Base-by-base conservation (phyloP, 2,329 filamentous ascomycete genomes). In the Harringtonia aguacate region DNA sequence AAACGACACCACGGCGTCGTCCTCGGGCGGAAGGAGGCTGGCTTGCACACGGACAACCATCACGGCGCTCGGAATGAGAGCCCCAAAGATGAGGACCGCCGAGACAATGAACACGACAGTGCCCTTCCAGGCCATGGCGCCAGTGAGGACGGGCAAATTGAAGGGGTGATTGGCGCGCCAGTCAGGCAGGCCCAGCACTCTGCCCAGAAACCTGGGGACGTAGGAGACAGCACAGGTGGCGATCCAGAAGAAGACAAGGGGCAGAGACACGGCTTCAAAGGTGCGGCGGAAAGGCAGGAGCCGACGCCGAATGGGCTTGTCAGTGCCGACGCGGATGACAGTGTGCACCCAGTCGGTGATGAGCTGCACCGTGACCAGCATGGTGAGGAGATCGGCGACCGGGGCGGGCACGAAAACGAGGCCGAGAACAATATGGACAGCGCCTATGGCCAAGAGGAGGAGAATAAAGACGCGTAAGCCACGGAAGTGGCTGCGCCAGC, bases 1-100 rank as follows among this genome's bases (percentile, higher is more conserved):
- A 56, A 97, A 95, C 28, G 86, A 82, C 30, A 97, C 81, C 51
- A 95, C 84, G 22, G 86, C 79, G 64, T 94, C 83, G 52, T 88
- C 75, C 17, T 86, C 80, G 47, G 86, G 81, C 1, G 87, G 77
- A 3, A 97, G 77, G 53, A 95, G 79, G 39, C 86, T 90, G 8
- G 89, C 88, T 60, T 94, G 87, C 30, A 95, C 80, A 50, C 90
- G 86, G 52, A 84, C 72, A 47, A 94, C 77, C 20, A 86, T 76
- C 28, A 90, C 84, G 47, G 77, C 73, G 33, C 86, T 77, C 17
- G 90, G 89, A 45, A 95, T 73, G 47, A 86, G 69, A 46, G 89
- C 62, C 44, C 87, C 63, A 36, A 83, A 62, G 45, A 75, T 67
- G 43, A 80, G 58, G 45, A 69, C 57, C 9, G 80, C 49, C 36